phyloP scores from a whole-genome alignment of 371 early-diverging fungal species.

The Mortierella sp. region DNA sequence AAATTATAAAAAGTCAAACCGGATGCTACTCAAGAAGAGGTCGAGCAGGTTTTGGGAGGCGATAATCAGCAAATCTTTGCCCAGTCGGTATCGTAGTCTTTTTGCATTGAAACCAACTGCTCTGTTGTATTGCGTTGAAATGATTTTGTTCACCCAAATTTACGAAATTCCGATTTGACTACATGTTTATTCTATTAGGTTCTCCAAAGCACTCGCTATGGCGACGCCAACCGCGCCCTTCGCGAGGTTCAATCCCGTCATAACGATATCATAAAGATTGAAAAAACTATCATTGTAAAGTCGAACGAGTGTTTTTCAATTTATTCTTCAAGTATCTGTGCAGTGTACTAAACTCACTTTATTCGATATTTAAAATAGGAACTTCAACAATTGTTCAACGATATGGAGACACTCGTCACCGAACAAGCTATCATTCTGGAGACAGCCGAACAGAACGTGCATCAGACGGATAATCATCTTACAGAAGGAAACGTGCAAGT shows the following conservation, averaged over 20 bases:
- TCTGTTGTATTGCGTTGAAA: not conserved
- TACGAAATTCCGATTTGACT: not conserved
- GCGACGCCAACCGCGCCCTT: constrained; percentile 85
- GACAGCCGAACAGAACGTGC: constrained; percentile 77
- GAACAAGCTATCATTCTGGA: constrained; percentile 82
- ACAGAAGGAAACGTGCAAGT: constrained; percentile 81
- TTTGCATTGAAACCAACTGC: not conserved
- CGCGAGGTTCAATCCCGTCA: constrained; percentile 90
- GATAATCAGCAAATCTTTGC: constrained; percentile 88
- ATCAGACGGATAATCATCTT: constrained; percentile 72
- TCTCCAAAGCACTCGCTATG: constrained; percentile 79
- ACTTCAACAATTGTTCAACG: constrained; percentile 89
- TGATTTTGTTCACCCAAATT: constrained; percentile 1
- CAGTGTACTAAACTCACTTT: not conserved
- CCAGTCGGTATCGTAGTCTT: constrained; percentile 71
- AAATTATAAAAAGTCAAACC: constrained; percentile 77
- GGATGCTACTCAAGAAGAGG: constrained; percentile 85
- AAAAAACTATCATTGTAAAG: constrained; percentile 81
- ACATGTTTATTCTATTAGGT: constrained; percentile 60
- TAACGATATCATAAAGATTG: constrained; percentile 90
- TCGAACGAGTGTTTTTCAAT: not conserved
- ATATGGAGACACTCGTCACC: constrained; percentile 90
- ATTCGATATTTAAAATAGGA: constrained; percentile 65
- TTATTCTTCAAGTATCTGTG: not conserved
- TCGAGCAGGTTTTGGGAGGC: constrained; percentile 80